These are phyloP conservation scores for Colletotrichum sp. DNA, from an alignment of 2,329 filamentous ascomycete species.

Conservation along the genomic window DNA sequence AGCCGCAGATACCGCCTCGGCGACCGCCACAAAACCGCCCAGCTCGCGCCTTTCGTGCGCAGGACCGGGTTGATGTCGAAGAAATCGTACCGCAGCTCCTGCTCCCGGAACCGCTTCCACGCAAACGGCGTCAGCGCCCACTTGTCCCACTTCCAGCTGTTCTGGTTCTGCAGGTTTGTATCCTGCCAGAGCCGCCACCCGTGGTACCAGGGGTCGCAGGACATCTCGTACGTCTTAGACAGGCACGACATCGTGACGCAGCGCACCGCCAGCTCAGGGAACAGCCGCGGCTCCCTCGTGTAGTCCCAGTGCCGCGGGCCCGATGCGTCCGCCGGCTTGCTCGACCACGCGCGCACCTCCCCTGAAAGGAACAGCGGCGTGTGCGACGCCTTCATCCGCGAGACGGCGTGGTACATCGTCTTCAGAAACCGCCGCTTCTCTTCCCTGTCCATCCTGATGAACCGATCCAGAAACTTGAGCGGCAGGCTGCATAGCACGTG, in stretches of 20 bases:
- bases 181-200: background rate
- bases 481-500: constrained; percentile 2
- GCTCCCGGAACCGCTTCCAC: background rate
- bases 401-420: background rate
- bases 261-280: constrained; percentile 9
- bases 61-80: background rate
- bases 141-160: background rate
- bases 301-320: background rate
- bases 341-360: constrained; percentile 9
- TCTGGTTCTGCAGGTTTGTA: background rate
- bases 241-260: background rate
- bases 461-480: background rate
- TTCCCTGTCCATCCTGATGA: background rate
- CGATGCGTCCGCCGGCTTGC: background rate
- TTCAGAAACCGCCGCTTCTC: background rate
- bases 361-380: background rate
- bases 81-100: background rate
- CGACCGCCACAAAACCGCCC: background rate
- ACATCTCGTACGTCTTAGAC: background rate
- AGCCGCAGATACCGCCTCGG: background rate
- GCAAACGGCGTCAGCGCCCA: background rate
- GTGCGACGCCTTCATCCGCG: constrained; percentile 1
- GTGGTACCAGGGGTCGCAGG: background rate
- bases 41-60: background rate
- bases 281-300: background rate